Percentiles rank a stretch among this genome's conserved stretches.
Evolutionary conservation across 2,329 filamentous ascomycete genomes (phyloP).

Genomic region (Westerdykella aurantiaca): DNA sequence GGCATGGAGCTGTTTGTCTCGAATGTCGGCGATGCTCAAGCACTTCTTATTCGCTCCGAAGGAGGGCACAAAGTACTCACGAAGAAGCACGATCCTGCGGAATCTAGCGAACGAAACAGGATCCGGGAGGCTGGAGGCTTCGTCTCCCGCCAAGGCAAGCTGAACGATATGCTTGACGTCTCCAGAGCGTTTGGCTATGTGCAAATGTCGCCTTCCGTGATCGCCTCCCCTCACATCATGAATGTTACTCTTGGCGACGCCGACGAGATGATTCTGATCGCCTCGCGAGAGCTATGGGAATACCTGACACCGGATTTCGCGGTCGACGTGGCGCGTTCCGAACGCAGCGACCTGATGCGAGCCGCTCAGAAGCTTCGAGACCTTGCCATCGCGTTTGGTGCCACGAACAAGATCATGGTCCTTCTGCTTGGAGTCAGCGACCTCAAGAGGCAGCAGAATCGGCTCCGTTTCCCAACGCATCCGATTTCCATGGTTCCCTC

Average conservation of each 20-base stretch:
- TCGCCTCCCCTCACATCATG: conserved; percentile 79
- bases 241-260: conserved; percentile 75
- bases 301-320: conserved; percentile 84
- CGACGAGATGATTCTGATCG: conserved; percentile 89
- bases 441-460: conserved; percentile 71
- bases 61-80: conserved; percentile 79
- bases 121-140: conserved; percentile 94
- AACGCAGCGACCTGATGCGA: conserved; percentile 85
- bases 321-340: conserved; percentile 82
- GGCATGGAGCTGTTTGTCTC: conserved; percentile 88
- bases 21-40: conserved; percentile 92
- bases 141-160: conserved; percentile 87
- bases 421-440: conserved; percentile 96
- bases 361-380: conserved; percentile 92
- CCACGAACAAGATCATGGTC: conserved; percentile 93
- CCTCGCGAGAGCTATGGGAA: conserved; percentile 91
- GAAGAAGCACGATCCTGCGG: conserved; percentile 86
- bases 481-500: conserved; percentile 82
- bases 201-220: conserved; percentile 84
- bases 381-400: conserved; percentile 90
- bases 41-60: conserved; percentile 88
- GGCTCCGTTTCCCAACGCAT: conserved; percentile 67
- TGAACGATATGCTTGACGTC: conserved; percentile 87
- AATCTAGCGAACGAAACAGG: conserved; percentile 73
- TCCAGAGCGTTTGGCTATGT: conserved; percentile 94